Evolutionary conservation across 225 moss, liverwort and hornwort genomes (phyloP).

Genomic region (Thuidium tamariscinum): DNA sequence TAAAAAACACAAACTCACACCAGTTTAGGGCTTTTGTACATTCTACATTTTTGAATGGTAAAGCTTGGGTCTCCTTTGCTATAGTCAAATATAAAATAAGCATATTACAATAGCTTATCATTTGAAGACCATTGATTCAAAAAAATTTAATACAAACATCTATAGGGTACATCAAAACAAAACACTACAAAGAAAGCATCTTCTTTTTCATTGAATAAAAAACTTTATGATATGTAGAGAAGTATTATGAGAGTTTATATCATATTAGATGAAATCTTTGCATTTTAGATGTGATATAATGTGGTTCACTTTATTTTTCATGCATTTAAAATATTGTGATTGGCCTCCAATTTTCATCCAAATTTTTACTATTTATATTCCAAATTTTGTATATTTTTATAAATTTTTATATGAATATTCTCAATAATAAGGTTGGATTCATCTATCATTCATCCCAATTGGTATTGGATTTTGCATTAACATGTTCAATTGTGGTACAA

Average conservation of each 20-base stretch:
- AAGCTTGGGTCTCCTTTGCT: background rate
- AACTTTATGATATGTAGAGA: fast-evolving
- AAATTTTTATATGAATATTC: background rate
- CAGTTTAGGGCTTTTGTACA: no score
- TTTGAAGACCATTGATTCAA: background rate
- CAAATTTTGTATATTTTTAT: no score
- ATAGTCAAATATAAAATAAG: no score
- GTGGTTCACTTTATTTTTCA: background rate
- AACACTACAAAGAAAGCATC: fast-evolving
- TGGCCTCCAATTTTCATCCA: background rate
- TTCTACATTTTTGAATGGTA: no score
- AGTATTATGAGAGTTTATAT: background rate
- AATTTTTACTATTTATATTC: background rate
- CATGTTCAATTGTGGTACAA: background rate
- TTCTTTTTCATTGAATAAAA: background rate
- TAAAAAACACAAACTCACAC: no score
- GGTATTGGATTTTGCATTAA: background rate
- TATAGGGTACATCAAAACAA: fast-evolving
- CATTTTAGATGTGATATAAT: background rate
- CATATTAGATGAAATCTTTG: background rate
- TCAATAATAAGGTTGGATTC: background rate
- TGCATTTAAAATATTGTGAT: background rate
- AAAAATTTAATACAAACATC: background rate
- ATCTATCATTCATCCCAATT: background rate
- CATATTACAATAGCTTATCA: no score